These are phyloP conservation scores for Blastobotrys arbuscula DNA, from an alignment of 1,139 yeast species.

Conservation along the genomic window DNA sequence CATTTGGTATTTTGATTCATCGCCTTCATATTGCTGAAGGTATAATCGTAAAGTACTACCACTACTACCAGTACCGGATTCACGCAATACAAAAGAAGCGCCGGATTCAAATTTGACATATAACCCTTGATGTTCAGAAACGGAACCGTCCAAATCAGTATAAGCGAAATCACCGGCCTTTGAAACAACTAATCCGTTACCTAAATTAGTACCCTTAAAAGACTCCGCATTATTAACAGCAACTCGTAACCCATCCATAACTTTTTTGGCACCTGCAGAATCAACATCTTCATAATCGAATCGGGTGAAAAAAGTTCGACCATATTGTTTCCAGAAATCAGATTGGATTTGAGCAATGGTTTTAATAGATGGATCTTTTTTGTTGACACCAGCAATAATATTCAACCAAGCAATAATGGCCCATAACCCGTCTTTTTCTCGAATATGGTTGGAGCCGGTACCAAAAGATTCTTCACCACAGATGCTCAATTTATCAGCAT, in stretches of 20 bases:
- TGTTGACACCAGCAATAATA: constrained; percentile 71
- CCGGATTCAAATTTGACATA: constrained; percentile 79
- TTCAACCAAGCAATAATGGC: constrained; percentile 97
- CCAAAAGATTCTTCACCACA: constrained; percentile 99
- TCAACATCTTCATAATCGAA: constrained; percentile 87
- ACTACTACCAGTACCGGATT: constrained; percentile 96
- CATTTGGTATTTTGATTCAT: constrained; percentile 44
- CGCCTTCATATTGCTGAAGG: constrained; percentile 75
- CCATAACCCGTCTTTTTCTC: constrained; percentile 98
- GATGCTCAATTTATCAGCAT: constrained; percentile 84
- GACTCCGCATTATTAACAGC: constrained; percentile 23
- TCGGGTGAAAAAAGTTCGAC: constrained; percentile 96
- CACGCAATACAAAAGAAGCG: constrained; percentile 79
- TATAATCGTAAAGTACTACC: constrained; percentile 97
- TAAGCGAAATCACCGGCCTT: constrained; percentile 89
- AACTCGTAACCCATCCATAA: constrained; percentile 52
- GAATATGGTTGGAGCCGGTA: constrained; percentile 93
- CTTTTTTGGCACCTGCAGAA: constrained; percentile 65
- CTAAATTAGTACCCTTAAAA: constrained; percentile 44
- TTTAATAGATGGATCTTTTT: constrained; percentile 46
- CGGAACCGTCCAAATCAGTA: constrained; percentile 92
- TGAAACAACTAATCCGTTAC: constrained; percentile 47
- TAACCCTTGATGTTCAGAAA: constrained; percentile 87
- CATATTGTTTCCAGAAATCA: constrained; percentile 87
- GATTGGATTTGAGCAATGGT: constrained; percentile 76